phyloP scores from a whole-genome alignment of 768 basidiomycete species.

The Boletales sp. region DNA sequence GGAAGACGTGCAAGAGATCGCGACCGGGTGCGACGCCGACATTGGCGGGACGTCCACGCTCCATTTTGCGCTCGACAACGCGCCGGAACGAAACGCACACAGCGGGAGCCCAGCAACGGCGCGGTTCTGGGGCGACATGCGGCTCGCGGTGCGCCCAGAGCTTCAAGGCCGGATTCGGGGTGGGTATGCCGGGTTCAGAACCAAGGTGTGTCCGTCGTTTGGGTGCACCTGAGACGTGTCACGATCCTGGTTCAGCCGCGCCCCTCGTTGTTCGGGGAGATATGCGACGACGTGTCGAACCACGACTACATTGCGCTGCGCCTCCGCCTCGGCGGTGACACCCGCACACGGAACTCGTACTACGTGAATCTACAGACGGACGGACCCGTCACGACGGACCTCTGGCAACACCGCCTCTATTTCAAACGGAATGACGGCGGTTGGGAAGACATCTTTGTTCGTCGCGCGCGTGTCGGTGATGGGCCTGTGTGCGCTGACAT shows the following conservation, averaged over 20 bases:
- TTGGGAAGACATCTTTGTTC: conserved; percentile 83
- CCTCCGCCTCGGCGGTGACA: conserved; percentile 73
- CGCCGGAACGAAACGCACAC: conserved; percentile 40
- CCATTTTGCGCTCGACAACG: conserved; percentile 64
- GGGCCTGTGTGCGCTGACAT: conserved; percentile 7
- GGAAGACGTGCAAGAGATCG: conserved; percentile 59
- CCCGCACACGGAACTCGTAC: conserved; percentile 77
- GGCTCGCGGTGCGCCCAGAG: conserved; percentile 62
- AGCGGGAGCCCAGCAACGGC: conserved; percentile 53
- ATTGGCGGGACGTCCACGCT: conserved; percentile 82
- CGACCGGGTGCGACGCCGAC: conserved; percentile 83
- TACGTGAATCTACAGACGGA: conserved; percentile 93
- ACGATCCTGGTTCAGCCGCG: conserved; percentile 47
- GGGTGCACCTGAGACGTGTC: no score
- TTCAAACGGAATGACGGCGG: conserved; percentile 59
- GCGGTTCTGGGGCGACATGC: conserved; percentile 80
- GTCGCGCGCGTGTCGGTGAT: conserved; percentile 26
- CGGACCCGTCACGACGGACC: conserved; percentile 70
- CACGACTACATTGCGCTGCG: conserved; percentile 82
- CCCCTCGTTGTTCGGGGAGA: conserved; percentile 83
- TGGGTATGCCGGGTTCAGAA: conserved; percentile 91
- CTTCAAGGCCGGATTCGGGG: conserved; percentile 67
- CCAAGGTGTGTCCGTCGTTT: conserved; percentile 49
- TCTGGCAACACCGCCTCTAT: conserved; percentile 95
- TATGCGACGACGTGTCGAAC: conserved; percentile 78